Evolutionary conservation across 768 basidiomycete species (phyloP), one percentile per base, ranked within the genome.

Genomic region (Boletus subparvulus): DNA sequence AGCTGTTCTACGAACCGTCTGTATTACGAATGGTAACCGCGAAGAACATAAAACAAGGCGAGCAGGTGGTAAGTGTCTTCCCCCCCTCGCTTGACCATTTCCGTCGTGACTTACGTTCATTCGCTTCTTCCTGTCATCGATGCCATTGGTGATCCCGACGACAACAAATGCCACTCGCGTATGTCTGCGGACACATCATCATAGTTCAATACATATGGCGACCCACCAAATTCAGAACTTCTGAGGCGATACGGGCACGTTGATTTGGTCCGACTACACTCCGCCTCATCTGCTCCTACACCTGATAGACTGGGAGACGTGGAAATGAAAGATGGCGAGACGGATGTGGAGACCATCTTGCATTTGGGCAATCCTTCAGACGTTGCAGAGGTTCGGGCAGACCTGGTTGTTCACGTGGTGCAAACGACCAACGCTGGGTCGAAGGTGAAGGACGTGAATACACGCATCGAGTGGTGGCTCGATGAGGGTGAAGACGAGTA

Each of bases 201-300:
- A 21, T 62, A 95, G 93, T 94, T 87, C 84, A 98, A 98, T 70
- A 98, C 96, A 0, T 99, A 98, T 69, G 92, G 88, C 28, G 90
- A 95, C 65, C 87, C 85, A 2, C 93, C 96, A 6, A 98, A 98
- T 67, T 83, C 90, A 8, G 95, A 95, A 62, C 82, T 99, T 9
- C 80, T 99, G n/a, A 84, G 97, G 43, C 84, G 91, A 54, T 98
- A 96, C 66, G 97, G 97, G 1, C 90, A 98, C 65, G 87, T 96
- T 52, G 97, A 98, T 72, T 66, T 85, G 30, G 69, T 94, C 17
- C 81, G 80, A 10, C 68, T 88, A 16, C 73, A 80, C 0, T 61
- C 77, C 75, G 78, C 21, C 44, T 26, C 40, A 24, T 56, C 54
- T 13, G 4, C 14, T 37, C 6, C 52, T 43, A 47, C 32, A 13